Conservation (phyloP, 352 stramenopile species). For the Globisporangium recalcitrans region DNA sequence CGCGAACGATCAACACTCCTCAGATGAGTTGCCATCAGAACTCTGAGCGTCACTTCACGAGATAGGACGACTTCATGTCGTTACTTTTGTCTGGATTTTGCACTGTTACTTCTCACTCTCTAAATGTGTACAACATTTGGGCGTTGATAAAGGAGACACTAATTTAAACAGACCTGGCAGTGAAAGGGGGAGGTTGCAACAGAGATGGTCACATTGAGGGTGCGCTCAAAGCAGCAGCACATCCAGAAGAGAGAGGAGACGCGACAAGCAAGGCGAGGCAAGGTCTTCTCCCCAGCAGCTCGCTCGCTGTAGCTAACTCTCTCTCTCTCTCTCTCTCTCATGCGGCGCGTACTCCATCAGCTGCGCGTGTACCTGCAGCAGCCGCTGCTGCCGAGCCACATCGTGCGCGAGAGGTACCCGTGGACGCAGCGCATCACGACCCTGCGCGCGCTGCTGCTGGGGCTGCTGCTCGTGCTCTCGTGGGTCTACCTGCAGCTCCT, state of each 20-base stretch:
- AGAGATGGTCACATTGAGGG: too few species aligned
- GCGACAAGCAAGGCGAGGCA: too few species aligned
- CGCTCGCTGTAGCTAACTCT: neutral
- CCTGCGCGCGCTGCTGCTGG: slow-evolving; percentile 26
- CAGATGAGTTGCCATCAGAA: too few species aligned
- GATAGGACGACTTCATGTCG: neutral
- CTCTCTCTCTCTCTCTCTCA: slow-evolving; percentile 6
- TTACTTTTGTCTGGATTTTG: slow-evolving; percentile 1
- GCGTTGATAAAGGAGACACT: too few species aligned
- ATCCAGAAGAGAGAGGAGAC: too few species aligned
- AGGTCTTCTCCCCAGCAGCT: too few species aligned
- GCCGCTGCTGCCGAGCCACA: slow-evolving; percentile 47
- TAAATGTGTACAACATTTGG: neutral
- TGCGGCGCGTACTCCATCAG: slow-evolving; percentile 23
- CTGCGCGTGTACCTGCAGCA: slow-evolving; percentile 58
- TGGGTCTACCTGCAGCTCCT: slow-evolving; percentile 66
- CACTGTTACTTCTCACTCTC: neutral
- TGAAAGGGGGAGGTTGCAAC: too few species aligned
- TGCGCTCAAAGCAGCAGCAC: too few species aligned
- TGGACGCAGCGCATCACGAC: slow-evolving; percentile 42
- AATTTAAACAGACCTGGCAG: too few species aligned
- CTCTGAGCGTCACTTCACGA: neutral
- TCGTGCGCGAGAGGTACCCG: slow-evolving; percentile 20
- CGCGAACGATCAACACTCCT: slow-evolving; percentile 3
- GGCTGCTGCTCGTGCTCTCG: slow-evolving; percentile 19